Percentiles rank a stretch among this genome's conserved stretches.
These are phyloP conservation scores for Annulohypoxylon moriforme DNA, from an alignment of 495 filamentous ascomycete genomes.

Conservation along the genomic window DNA sequence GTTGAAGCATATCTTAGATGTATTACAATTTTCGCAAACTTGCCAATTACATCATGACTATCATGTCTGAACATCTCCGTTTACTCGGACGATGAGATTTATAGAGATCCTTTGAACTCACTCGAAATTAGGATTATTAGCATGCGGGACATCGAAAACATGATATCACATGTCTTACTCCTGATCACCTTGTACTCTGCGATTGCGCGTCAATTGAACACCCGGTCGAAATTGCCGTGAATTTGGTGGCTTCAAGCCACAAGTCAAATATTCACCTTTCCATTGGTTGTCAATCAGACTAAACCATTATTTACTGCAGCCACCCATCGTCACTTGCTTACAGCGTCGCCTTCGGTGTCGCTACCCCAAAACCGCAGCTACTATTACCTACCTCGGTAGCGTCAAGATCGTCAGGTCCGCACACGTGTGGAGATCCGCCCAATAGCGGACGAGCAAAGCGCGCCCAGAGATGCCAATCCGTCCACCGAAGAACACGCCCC, in stretches of 20 bases:
- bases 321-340: neutral
- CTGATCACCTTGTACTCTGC: neutral
- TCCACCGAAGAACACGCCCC: slow-evolving; percentile 17
- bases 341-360: neutral
- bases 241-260: neutral
- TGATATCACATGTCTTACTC: neutral
- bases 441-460: slow-evolving; percentile 5
- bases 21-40: neutral
- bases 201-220: neutral
- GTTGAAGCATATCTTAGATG: neutral
- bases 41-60: neutral
- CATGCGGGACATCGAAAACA: neutral
- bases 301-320: neutral
- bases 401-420: slow-evolving; percentile 1
- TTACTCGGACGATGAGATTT: neutral
- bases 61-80: neutral
- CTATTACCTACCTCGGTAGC: neutral
- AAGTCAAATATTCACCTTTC: neutral
- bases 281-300: neutral
- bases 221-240: neutral
- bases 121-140: no score
- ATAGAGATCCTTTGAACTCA: no score
- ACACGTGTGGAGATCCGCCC: slow-evolving; percentile 27
- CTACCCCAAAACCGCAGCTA: slow-evolving; percentile 1
- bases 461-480: slow-evolving; percentile 11